Evolutionary conservation across 495 filamentous ascomycete species (phyloP).

Genomic region (Gamarada debralockiae): DNA sequence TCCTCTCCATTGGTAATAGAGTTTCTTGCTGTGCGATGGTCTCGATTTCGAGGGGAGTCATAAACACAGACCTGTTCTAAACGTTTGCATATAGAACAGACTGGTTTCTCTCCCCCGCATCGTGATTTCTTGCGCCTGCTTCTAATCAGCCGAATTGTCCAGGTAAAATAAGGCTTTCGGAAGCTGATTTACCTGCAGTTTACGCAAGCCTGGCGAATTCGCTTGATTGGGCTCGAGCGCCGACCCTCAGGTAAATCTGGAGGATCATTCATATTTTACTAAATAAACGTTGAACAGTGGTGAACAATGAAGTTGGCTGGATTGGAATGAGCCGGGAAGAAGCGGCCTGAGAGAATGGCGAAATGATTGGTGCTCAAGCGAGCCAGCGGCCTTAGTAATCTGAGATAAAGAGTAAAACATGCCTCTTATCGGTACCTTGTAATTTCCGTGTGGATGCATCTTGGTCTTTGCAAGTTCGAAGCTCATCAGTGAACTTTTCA

Average conservation of each 20-base stretch:
- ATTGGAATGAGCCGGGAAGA: too few relatives aligned
- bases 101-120: conserved; percentile 14
- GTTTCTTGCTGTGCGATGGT: neutral
- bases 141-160: neutral
- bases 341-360: too few relatives aligned
- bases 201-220: conserved; percentile 8
- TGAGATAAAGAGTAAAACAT: too few relatives aligned
- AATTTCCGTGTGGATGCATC: too few relatives aligned
- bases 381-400: too few relatives aligned
- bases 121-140: conserved; percentile 11
- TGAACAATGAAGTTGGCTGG: too few relatives aligned
- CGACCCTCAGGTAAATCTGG: neutral
- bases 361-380: too few relatives aligned
- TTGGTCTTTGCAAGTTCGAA: too few relatives aligned
- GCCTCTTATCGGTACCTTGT: too few relatives aligned
- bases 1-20: neutral
- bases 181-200: conserved; percentile 6
- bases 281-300: too few relatives aligned
- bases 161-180: neutral
- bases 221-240: neutral
- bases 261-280: too few relatives aligned
- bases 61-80: conserved; percentile 9
- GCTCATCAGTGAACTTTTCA: too few relatives aligned
- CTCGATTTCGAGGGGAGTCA: neutral
- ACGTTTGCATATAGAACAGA: conserved; percentile 3